Evolutionary conservation across 495 filamentous ascomycete genomes (phyloP), one percentile per base, ranked within the genome.

Genomic region (Extremus antarcticus): DNA sequence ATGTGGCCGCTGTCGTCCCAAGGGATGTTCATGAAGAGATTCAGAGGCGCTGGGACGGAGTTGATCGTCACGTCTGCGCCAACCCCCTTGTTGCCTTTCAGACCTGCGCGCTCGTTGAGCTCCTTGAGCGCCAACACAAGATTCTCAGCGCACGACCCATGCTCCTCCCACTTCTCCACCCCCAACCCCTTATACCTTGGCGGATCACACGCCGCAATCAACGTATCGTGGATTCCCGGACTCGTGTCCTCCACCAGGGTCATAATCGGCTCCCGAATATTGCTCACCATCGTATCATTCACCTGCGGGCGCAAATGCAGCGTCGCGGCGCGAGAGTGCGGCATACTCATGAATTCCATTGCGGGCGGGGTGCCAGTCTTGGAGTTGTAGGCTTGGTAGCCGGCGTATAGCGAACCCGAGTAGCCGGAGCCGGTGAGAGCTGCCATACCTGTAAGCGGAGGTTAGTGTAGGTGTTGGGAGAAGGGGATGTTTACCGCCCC

Each of bases 11-110:
- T 50, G 25, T 70, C 48, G 50, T 50, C 47, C 66, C 69, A 63
- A 25, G 67, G 67, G 16, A 68, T 63, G 59, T 69, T 70, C 68
- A 71, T 72, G 59, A 70, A 72, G 20, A 72, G 64, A 43, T 69
- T 66, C n/a, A 72, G 51, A 2, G 69, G 68, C n/a, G 67, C 68
- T 2, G 69, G 69, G 2, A 66, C 65, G 35, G 43, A 35, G 52
- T 65, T 65, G 47, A 65, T 59, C 4, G 63, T 63, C 15, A 65
- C 57, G 17, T 65, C 60, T 8, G 65, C 63, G 8, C 69, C 69
- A 13, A 72, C 62, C 29, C 58, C 63, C 47, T 66, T 67, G 1
- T 58, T 55, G 22, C 69, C 69, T 47, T 69, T 69, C 25, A 71
- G 53, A 2, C 69, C 69, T 13, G 61, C 59, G 40, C 63, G 66